A percentile compares a stretch with the other conserved stretches of the same genome.
Conservation (phyloP, 208 protist species). For the Crithidia brevicula region DNA sequence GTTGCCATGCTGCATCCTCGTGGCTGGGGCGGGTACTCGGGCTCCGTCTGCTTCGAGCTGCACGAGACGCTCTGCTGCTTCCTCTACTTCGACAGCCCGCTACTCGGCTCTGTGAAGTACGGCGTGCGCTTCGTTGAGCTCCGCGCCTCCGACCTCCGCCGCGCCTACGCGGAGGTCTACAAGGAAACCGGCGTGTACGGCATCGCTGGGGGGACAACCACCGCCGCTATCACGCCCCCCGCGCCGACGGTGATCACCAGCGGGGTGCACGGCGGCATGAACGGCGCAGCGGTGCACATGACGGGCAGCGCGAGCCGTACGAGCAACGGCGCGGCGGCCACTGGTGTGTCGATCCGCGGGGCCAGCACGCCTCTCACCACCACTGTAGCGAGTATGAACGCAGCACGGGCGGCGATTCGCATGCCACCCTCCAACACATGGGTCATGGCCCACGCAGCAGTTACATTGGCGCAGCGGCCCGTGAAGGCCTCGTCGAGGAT, state of each 20-base stretch:
- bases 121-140: constrained; percentile 71
- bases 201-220: constrained; percentile 33
- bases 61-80: constrained; percentile 55
- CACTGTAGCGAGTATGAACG: constrained; percentile 22
- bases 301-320: too few relatives aligned
- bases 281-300: background rate
- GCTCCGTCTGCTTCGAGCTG: constrained; percentile 71
- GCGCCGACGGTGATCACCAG: constrained; percentile 3
- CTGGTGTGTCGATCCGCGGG: constrained; percentile 18
- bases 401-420: constrained; percentile 18
- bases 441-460: constrained; percentile 32
- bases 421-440: constrained; percentile 33
- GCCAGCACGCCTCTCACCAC: constrained; percentile 29
- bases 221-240: constrained; percentile 20
- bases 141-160: constrained; percentile 37
- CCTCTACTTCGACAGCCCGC: constrained; percentile 71
- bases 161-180: constrained; percentile 42
- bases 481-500: constrained; percentile 39
- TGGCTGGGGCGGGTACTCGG: constrained; percentile 70
- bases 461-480: constrained; percentile 11
- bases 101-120: constrained; percentile 60
- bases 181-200: constrained; percentile 35
- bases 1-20: constrained; percentile 61
- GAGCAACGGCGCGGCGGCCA: constrained; percentile 1
- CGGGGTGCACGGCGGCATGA: background rate